Evolutionary conservation across 768 basidiomycete genomes (phyloP).

Genomic region (Suillus hirtellus): DNA sequence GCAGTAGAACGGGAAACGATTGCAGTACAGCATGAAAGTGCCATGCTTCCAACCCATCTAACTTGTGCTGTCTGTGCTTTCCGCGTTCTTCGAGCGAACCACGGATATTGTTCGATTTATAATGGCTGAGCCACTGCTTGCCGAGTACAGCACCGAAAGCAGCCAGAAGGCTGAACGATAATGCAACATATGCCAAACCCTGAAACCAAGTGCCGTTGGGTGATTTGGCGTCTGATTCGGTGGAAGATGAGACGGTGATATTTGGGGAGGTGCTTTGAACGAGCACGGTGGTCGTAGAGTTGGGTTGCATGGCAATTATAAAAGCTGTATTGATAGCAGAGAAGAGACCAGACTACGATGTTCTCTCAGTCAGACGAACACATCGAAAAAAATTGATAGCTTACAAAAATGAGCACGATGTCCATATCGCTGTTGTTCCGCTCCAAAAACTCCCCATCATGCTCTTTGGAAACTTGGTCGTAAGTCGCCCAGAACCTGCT

Average conservation of each 20-base stretch:
- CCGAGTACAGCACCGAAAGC: constrained; percentile 23
- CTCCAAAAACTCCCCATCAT: constrained; percentile 22
- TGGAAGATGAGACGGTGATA: background rate
- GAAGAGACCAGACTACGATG: constrained; percentile 10
- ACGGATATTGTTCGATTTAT: constrained; percentile 11
- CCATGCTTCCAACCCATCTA: constrained; percentile 5
- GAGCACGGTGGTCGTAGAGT: constrained; percentile 5
- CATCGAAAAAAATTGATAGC: background rate
- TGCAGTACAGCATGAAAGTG: background rate
- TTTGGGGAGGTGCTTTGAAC: constrained; percentile 13
- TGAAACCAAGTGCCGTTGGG: constrained; percentile 15
- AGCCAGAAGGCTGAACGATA: constrained; percentile 23
- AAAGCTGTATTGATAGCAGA: constrained; percentile 10
- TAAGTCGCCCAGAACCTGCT: constrained; percentile 20
- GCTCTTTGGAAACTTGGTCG: constrained; percentile 15
- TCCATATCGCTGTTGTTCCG: constrained; percentile 21
- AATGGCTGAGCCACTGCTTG: constrained; percentile 19
- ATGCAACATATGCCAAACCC: constrained; percentile 19
- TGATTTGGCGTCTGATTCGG: background rate
- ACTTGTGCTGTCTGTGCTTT: constrained; percentile 7
- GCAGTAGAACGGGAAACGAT: constrained; percentile 11
- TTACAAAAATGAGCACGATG: constrained; percentile 25
- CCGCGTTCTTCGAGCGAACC: constrained; percentile 12
- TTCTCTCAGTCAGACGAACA: background rate
- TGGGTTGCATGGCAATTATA: constrained; percentile 5